Evolutionary conservation across 805 yeast species (phyloP).

Genomic region (Candida xiaguanensis): DNA sequence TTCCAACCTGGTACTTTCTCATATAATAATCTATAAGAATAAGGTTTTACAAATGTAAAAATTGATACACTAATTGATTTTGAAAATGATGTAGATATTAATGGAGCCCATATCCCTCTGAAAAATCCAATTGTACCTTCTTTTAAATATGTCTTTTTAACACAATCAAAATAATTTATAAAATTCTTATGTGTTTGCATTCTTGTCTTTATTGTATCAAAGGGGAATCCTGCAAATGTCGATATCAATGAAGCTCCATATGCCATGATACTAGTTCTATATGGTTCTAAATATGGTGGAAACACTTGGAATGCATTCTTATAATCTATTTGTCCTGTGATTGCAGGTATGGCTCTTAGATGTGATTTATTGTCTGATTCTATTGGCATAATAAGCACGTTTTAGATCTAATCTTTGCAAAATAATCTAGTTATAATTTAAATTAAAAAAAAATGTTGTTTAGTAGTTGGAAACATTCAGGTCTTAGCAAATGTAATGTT

Average conservation of each 20-base stretch:
- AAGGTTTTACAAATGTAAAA: slow-evolving; percentile 54
- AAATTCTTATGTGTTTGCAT: slow-evolving; percentile 72
- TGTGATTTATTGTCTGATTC: not conserved
- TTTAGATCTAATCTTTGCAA: not conserved
- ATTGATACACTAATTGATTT: slow-evolving; percentile 64
- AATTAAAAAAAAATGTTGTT: too few relatives aligned
- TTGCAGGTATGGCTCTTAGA: slow-evolving; percentile 46
- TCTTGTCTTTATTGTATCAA: slow-evolving; percentile 83
- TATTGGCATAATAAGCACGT: not conserved
- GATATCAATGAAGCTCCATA: slow-evolving; percentile 60
- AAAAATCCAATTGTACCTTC: slow-evolving; percentile 74
- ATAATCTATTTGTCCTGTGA: slow-evolving; percentile 51
- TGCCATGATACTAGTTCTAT: slow-evolving; percentile 57
- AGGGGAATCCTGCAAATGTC: slow-evolving; percentile 74
- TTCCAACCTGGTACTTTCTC: not conserved
- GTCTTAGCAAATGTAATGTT: not conserved
- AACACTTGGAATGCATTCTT: slow-evolving; percentile 44
- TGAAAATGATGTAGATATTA: slow-evolving; percentile 61
- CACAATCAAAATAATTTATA: slow-evolving; percentile 54
- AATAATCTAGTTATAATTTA: too few relatives aligned
- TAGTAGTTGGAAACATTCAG: not conserved
- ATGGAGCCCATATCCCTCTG: slow-evolving; percentile 73
- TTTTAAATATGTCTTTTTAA: slow-evolving; percentile 45
- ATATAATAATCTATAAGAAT: slow-evolving; percentile 15
- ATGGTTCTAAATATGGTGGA: slow-evolving; percentile 48